These are phyloP conservation scores for Yamadazyma friedrichii DNA, from an alignment of 1,139 yeast genomes.

Conservation along the genomic window DNA sequence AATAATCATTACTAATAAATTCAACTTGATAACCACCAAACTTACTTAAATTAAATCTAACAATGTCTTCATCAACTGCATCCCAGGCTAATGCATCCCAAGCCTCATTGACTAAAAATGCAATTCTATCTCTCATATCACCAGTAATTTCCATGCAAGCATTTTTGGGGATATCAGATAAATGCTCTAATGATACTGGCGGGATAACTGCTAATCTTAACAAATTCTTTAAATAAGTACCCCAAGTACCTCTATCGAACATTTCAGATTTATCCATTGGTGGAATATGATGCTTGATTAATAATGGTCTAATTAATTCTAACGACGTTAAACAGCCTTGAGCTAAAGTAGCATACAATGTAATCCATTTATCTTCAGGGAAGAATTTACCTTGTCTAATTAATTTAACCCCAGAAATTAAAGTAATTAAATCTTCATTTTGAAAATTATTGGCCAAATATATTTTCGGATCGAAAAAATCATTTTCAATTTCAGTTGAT, in stretches of 20 bases:
- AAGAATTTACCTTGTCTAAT: constrained; percentile 59
- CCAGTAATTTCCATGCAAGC: constrained; percentile 68
- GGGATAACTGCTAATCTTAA: constrained; percentile 53
- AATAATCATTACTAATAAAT: constrained; percentile 57
- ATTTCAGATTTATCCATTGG: constrained; percentile 45
- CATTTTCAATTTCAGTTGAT: constrained; percentile 24
- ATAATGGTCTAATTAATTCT: constrained; percentile 55
- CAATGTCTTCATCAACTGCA: constrained; percentile 55
- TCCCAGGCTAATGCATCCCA: constrained; percentile 81
- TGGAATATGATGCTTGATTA: constrained; percentile 57
- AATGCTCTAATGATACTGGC: constrained; percentile 61
- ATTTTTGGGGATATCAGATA: constrained; percentile 70
- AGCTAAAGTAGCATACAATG: constrained; percentile 60
- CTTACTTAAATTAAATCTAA: constrained; percentile 59
- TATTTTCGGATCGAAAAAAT: constrained; percentile 32
- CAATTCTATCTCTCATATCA: constrained; percentile 61
- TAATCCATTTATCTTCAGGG: constrained; percentile 69
- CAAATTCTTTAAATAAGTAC: constrained; percentile 58
- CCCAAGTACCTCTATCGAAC: constrained; percentile 62
- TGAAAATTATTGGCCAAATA: constrained; percentile 36
- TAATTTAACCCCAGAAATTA: constrained; percentile 55
- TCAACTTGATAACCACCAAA: constrained; percentile 76
- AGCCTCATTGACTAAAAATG: constrained; percentile 53
- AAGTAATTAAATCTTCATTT: constrained; percentile 44
- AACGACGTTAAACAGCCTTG: constrained; percentile 60